Base-by-base conservation (phyloP, 1,284 basidiomycete species). In the Coriolopsis trogii region DNA sequence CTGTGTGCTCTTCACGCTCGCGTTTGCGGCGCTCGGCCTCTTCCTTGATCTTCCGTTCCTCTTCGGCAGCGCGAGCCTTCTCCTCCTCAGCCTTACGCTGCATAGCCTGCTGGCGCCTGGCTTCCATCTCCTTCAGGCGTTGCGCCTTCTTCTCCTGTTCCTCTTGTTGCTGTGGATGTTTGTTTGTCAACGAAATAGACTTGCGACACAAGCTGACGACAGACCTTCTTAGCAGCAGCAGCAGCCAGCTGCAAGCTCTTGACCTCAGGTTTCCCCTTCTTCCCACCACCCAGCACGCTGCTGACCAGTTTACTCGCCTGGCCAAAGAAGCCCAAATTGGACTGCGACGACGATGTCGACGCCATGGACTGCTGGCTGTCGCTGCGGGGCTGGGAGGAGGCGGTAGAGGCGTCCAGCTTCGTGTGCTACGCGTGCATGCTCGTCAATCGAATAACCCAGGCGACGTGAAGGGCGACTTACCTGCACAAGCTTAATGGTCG, bases 201-300 rank as follows among this genome's bases (percentile, higher is more conserved):
- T 4, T 7, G 4, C 18, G 1, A 20, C 8, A 16, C 12, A 13
- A 13, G 12, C 6, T 10, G 16, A 26, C 29, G 15, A 64, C 72
- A 25, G 29, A 93, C 93, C 85, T 89, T 93, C 75, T 91, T 93
- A 2, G 90, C 91, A 5, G 85, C 90, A 15, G 82, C 82, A 0
- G 88, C 89, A 15, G 93, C 92, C 53, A 87, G 80, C 64, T 93
- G 89, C 18, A 95, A 67, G 47, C 89, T 92, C 75, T 93, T 95
- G 45, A 93, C 82, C 59, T 90, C 88, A 2, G 81, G 73, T 61
- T 87, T 88, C 28, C 64, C 72, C 65, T 89, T 91, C 71, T 86
- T 90, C 55, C 74, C 74, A 6, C 77, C 79, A 9, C 87, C 82
- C 43, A 89, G 70, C 55, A 88, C 77, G 52, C 73, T 87, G 51